Evolutionary conservation across 257 asterid genomes (phyloP).

Genomic region (Linaria vulgaris): DNA sequence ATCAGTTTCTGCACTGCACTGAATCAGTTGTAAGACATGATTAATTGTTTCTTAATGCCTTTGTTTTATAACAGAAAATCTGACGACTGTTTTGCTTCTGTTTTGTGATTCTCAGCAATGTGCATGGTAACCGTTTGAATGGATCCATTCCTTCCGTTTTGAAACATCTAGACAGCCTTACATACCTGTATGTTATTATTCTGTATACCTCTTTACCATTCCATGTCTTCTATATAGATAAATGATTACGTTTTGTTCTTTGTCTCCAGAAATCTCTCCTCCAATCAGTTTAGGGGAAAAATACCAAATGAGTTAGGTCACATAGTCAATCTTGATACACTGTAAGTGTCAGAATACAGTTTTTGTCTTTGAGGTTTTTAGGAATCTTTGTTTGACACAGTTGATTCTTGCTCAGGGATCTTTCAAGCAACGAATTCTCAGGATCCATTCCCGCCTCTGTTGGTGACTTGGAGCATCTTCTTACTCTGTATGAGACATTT

Average conservation of each 20-base stretch:
- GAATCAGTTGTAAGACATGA: slow-evolving; percentile 71
- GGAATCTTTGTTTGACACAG: slow-evolving; percentile 35
- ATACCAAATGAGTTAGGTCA: slow-evolving; percentile 81
- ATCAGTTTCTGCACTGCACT: slow-evolving; percentile 91
- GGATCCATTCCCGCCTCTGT: slow-evolving; percentile 83
- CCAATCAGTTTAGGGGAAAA: slow-evolving; percentile 70
- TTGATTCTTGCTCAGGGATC: slow-evolving; percentile 54
- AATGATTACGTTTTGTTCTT: slow-evolving; percentile 1
- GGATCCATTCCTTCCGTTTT: slow-evolving; percentile 89
- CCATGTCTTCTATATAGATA: not conserved
- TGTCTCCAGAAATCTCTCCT: slow-evolving; percentile 72
- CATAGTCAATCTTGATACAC: slow-evolving; percentile 82
- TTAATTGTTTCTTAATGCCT: not conserved
- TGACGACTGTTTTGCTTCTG: not conserved
- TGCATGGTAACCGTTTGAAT: slow-evolving; percentile 75
- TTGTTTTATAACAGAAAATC: not conserved
- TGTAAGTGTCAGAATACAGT: slow-evolving; percentile 48
- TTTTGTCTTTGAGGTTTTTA: not conserved
- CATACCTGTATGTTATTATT: slow-evolving; percentile 65
- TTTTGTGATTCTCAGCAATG: slow-evolving; percentile 53
- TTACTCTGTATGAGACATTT: slow-evolving; percentile 60
- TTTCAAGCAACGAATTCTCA: slow-evolving; percentile 72
- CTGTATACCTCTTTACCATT: not conserved
- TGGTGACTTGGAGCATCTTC: slow-evolving; percentile 96
- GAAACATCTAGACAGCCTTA: slow-evolving; percentile 83